Percentiles rank a stretch among this genome's conserved stretches.
These are phyloP conservation scores for Trametes cingulata DNA, from an alignment of 768 basidiomycete species.

Conservation along the genomic window DNA sequence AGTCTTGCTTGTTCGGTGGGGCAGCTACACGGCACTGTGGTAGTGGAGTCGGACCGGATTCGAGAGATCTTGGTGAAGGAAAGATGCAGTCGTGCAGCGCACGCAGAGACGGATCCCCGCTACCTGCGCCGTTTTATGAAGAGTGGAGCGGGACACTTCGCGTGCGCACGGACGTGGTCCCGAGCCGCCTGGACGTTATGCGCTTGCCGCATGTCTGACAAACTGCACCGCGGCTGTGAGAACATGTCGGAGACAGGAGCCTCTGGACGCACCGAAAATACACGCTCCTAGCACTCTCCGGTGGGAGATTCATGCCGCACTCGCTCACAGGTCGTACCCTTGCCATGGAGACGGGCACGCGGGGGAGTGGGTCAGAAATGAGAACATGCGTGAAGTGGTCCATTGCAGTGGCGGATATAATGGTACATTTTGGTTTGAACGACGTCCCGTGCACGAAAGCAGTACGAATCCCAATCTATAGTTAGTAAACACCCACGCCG, in stretches of 20 bases:
- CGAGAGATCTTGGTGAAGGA: not conserved
- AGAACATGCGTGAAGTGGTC: conserved; percentile 15
- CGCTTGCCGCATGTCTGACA: not conserved
- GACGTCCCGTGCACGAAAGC: conserved; percentile 15
- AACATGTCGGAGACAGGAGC: conserved; percentile 1
- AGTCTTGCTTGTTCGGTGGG: no score
- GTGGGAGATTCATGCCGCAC: conserved; percentile 6
- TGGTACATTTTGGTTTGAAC: conserved; percentile 23
- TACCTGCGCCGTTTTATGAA: not conserved
- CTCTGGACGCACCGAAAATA: conserved; percentile 13
- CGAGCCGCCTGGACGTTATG: conserved; percentile 1
- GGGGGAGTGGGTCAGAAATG: not conserved
- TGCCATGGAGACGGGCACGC: conserved; percentile 20
- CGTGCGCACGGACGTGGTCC: conserved; percentile 7
- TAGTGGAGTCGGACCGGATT: not conserved
- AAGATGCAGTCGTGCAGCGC: not conserved
- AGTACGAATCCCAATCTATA: conserved; percentile 13
- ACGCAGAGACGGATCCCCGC: not conserved
- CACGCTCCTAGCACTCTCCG: not conserved
- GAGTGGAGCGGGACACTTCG: not conserved
- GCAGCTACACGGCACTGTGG: not conserved
- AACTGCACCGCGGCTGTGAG: conserved; percentile 13
- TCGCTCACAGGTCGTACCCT: not conserved
- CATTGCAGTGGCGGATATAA: conserved; percentile 16
- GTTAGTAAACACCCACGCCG: conserved; percentile 26